These are phyloP conservation scores for Pythium chondricola DNA, from an alignment of 352 stramenopile genomes.

Conservation along the genomic window DNA sequence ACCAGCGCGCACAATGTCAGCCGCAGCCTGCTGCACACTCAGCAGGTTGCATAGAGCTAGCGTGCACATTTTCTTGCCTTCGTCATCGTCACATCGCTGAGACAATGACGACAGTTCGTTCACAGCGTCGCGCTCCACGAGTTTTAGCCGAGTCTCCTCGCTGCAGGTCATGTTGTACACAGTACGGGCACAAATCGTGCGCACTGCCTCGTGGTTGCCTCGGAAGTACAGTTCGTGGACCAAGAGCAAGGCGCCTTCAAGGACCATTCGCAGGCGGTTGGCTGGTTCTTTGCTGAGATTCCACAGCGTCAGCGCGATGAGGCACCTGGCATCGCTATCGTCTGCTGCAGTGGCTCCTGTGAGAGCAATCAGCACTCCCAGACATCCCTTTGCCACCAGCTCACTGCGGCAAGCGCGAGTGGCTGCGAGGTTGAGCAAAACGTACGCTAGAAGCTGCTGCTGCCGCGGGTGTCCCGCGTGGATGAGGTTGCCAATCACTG, in stretches of 20 bases:
- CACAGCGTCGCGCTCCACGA: constrained; percentile 66
- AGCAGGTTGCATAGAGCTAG: constrained; percentile 73
- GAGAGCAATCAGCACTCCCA: constrained; percentile 49
- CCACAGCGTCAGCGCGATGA: constrained; percentile 56
- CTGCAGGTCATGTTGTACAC: constrained; percentile 72
- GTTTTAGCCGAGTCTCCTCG: constrained; percentile 54
- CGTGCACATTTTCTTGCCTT: constrained; percentile 74
- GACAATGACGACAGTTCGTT: constrained; percentile 47
- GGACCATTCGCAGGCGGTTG: constrained; percentile 68
- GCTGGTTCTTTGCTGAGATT: constrained; percentile 67
- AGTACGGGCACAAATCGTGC: constrained; percentile 40
- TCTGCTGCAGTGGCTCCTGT: constrained; percentile 23
- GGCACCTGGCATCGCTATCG: constrained; percentile 29
- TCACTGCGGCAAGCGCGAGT: constrained; percentile 53
- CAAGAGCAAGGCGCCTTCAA: constrained; percentile 56
- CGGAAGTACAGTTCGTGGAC: constrained; percentile 51
- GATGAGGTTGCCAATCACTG: constrained; percentile 54
- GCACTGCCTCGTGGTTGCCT: constrained; percentile 22
- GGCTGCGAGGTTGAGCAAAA: constrained; percentile 67
- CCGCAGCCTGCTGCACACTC: constrained; percentile 61
- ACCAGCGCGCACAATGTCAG: constrained; percentile 60
- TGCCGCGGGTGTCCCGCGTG: constrained; percentile 36
- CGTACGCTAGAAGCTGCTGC: constrained; percentile 58
- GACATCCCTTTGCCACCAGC: constrained; percentile 65
- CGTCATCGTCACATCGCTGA: constrained; percentile 18